Conservation (phyloP, 2,329 filamentous ascomycete genomes). For the Calonectria hongkongensis region DNA sequence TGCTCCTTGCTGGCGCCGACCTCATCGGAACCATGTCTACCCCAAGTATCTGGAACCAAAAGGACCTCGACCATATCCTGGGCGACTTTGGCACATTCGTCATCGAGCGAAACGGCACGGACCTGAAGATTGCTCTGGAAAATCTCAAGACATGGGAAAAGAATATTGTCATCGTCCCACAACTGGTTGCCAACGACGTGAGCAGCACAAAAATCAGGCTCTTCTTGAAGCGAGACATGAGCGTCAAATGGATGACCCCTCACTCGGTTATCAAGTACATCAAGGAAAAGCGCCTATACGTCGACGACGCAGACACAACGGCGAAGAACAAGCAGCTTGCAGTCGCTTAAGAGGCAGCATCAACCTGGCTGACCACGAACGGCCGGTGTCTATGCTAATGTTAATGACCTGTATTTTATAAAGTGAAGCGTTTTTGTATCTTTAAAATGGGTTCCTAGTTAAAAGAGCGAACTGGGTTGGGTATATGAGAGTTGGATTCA, state of each 20-base stretch:
- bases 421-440: constrained; percentile 11
- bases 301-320: not conserved
- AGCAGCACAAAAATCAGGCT: constrained; percentile 88
- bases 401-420: constrained; percentile 25
- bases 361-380: not conserved
- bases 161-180: constrained; percentile 87
- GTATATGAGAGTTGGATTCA: not conserved
- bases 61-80: constrained; percentile 91
- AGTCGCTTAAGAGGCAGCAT: not conserved
- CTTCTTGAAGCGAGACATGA: constrained; percentile 87
- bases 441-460: not conserved
- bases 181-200: constrained; percentile 88
- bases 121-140: constrained; percentile 89
- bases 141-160: constrained; percentile 87
- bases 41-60: constrained; percentile 86
- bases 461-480: constrained; percentile 13
- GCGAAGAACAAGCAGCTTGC: constrained; percentile 9
- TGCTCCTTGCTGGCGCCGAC: constrained; percentile 87
- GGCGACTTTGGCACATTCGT: constrained; percentile 89
- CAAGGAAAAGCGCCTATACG: constrained; percentile 5
- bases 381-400: not conserved
- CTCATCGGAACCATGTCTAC: constrained; percentile 83
- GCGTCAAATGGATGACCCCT: constrained; percentile 54
- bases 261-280: constrained; percentile 18
- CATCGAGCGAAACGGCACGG: constrained; percentile 90